These are phyloP conservation scores for Rhododendron henanense DNA, from an alignment of 148 eudicot genomes.

Conservation along the genomic window DNA sequence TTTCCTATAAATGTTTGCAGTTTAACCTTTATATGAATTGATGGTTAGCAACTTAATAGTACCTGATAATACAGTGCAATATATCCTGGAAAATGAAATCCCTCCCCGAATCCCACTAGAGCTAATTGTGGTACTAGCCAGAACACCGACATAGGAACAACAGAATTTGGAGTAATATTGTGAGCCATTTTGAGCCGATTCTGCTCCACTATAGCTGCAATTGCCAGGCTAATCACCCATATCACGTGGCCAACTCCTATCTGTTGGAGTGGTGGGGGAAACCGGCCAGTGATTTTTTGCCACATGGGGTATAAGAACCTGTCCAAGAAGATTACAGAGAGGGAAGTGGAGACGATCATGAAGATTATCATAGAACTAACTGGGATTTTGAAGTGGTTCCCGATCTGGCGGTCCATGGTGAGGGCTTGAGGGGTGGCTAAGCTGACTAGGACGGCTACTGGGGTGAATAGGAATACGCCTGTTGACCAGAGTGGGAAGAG, in stretches of 20 bases:
- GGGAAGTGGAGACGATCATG: slow-evolving; percentile 6
- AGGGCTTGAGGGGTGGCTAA: slow-evolving; percentile 47
- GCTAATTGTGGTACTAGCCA: slow-evolving; percentile 39
- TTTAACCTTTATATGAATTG: no score
- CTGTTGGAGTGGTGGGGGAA: slow-evolving; percentile 21
- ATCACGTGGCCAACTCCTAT: slow-evolving; percentile 27
- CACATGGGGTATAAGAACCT: slow-evolving; percentile 10
- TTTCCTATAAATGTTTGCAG: no score
- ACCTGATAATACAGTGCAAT: slow-evolving; percentile 18
- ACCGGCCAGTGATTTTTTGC: background rate
- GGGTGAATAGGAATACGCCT: slow-evolving; percentile 44
- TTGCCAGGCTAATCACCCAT: slow-evolving; percentile 12
- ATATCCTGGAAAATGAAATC: slow-evolving; percentile 44
- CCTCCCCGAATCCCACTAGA: slow-evolving; percentile 39
- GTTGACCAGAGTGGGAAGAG: slow-evolving; percentile 66
- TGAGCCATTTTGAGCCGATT: slow-evolving; percentile 8
- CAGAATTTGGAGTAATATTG: background rate
- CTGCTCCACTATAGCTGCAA: slow-evolving; percentile 27
- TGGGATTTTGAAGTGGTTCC: slow-evolving; percentile 23
- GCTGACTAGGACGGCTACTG: slow-evolving; percentile 31
- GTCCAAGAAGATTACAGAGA: slow-evolving; percentile 12
- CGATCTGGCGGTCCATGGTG: slow-evolving; percentile 23
- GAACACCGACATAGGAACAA: slow-evolving; percentile 20
- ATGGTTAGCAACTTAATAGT: no score
- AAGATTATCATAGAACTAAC: slow-evolving; percentile 21